These are phyloP conservation scores for Pseudonitzschia multistriata DNA, from an alignment of 108 stramenopile genomes.

Conservation along the genomic window DNA sequence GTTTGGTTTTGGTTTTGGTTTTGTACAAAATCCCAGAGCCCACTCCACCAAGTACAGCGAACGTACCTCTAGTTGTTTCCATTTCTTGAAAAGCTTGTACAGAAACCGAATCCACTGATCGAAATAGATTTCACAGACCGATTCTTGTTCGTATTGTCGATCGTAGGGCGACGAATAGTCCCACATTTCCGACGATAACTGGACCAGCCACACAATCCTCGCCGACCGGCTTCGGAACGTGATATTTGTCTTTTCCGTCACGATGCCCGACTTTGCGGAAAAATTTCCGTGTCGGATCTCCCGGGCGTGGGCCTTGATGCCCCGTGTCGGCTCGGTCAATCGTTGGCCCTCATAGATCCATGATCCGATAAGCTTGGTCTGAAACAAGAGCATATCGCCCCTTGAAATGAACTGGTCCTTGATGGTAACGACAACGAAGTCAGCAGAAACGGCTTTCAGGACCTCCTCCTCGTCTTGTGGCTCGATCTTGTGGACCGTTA, in stretches of 20 bases:
- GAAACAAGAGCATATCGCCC: conserved; percentile 82
- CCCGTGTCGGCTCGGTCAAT: conserved; percentile 40
- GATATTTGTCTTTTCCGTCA: conserved; percentile 84
- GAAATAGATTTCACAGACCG: conserved; percentile 78
- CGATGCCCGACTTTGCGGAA: conserved; percentile 65
- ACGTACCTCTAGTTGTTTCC: conserved; percentile 74
- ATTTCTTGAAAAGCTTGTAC: conserved; percentile 74
- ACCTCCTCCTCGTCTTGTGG: conserved; percentile 47
- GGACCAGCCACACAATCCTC: conserved; percentile 95
- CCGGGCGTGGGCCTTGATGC: conserved; percentile 68
- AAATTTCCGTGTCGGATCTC: conserved; percentile 71
- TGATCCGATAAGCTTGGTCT: conserved; percentile 53
- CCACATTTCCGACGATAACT: conserved; percentile 97
- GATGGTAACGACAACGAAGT: conserved; percentile 82
- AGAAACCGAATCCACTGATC: conserved; percentile 80
- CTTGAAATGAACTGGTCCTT: conserved; percentile 90
- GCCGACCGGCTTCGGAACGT: conserved; percentile 92
- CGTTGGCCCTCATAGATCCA: conserved; percentile 88
- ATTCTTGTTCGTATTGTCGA: conserved; percentile 46
- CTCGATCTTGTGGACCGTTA: conserved; percentile 76
- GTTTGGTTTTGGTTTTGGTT: too few relatives aligned
- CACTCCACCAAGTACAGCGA: not conserved
- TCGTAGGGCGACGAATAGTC: conserved; percentile 84
- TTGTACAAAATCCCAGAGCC: too few relatives aligned
- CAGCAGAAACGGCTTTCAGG: conserved; percentile 67